phyloP scores from a whole-genome alignment of 73 alveolate species.

The Loxodes magnus region DNA sequence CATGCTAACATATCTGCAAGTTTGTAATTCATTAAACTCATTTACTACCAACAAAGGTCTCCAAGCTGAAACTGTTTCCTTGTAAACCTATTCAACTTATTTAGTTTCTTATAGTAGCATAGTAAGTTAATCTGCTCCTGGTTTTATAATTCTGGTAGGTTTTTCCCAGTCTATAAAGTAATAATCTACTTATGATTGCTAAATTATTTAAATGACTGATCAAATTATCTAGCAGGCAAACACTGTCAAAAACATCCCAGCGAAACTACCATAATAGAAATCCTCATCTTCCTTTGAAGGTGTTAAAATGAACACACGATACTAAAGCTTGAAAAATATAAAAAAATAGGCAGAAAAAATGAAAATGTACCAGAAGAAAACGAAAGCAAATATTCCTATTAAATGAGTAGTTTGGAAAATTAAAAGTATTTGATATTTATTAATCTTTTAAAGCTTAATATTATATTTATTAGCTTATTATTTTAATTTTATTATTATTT shows the following conservation, averaged over 20 bases:
- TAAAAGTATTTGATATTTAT: no score
- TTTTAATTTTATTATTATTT: no score
- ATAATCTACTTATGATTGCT: slow-evolving; percentile 48
- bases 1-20: slow-evolving; percentile 32
- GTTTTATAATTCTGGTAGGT: slow-evolving; percentile 28
- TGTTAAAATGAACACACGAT: slow-evolving; percentile 32
- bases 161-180: slow-evolving; percentile 75
- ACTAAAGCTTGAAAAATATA: slow-evolving; percentile 43
- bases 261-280: slow-evolving; percentile 29
- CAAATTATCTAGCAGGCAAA: slow-evolving; percentile 29
- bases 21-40: slow-evolving; percentile 67
- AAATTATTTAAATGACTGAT: slow-evolving; percentile 34
- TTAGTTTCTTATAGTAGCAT: slow-evolving; percentile 17
- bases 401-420: no score
- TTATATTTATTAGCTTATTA: no score
- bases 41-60: slow-evolving; percentile 60
- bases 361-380: slow-evolving; percentile 58
- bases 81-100: slow-evolving; percentile 13
- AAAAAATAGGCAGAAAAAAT: slow-evolving; percentile 63
- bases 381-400: slow-evolving; percentile 34
- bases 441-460: no score
- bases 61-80: slow-evolving; percentile 58
- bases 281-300: slow-evolving; percentile 51
- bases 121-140: slow-evolving; percentile 21
- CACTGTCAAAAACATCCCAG: slow-evolving; percentile 38